A percentile compares a stretch with the other conserved stretches of the same genome.
Conservation (phyloP, 805 yeast genomes). For the Kodamaea nitidulidarum region DNA sequence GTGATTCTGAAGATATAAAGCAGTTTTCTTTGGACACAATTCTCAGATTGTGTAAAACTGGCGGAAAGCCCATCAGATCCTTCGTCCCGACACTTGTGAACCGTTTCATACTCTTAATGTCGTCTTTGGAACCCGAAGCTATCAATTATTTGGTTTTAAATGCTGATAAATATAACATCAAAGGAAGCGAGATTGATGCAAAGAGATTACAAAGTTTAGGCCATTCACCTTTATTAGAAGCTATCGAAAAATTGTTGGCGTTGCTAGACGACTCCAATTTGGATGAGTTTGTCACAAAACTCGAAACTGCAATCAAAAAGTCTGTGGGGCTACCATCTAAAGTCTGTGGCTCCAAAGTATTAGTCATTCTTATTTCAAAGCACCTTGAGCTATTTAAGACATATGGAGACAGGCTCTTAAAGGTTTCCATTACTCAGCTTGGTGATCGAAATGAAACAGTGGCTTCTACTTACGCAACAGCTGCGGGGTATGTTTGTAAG, state of each 20-base stretch:
- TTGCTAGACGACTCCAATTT: slow-evolving; percentile 47
- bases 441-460: slow-evolving; percentile 71
- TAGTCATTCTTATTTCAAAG: slow-evolving; percentile 60
- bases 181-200: slow-evolving; percentile 69
- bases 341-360: slow-evolving; percentile 72
- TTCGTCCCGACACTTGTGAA: slow-evolving; percentile 66
- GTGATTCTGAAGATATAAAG: slow-evolving; percentile 83
- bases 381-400: slow-evolving; percentile 44
- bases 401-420: slow-evolving; percentile 61
- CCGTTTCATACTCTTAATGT: slow-evolving; percentile 67
- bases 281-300: slow-evolving; percentile 44
- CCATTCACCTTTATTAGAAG: slow-evolving; percentile 83
- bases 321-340: slow-evolving; percentile 91
- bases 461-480: slow-evolving; percentile 68
- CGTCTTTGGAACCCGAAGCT: slow-evolving; percentile 88
- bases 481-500: slow-evolving; percentile 76
- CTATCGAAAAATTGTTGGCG: slow-evolving; percentile 68
- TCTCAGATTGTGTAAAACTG: slow-evolving; percentile 62
- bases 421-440: slow-evolving; percentile 54
- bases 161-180: slow-evolving; percentile 81
- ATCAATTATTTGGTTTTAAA: slow-evolving; percentile 81
- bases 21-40: slow-evolving; percentile 71
- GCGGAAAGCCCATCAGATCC: slow-evolving; percentile 57
- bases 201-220: slow-evolving; percentile 70
- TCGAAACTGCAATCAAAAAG: slow-evolving; percentile 55